Evolutionary conservation across 345 rosid genomes (phyloP), one percentile per base, ranked within the genome.

Genomic region (Erodium maritimum): DNA sequence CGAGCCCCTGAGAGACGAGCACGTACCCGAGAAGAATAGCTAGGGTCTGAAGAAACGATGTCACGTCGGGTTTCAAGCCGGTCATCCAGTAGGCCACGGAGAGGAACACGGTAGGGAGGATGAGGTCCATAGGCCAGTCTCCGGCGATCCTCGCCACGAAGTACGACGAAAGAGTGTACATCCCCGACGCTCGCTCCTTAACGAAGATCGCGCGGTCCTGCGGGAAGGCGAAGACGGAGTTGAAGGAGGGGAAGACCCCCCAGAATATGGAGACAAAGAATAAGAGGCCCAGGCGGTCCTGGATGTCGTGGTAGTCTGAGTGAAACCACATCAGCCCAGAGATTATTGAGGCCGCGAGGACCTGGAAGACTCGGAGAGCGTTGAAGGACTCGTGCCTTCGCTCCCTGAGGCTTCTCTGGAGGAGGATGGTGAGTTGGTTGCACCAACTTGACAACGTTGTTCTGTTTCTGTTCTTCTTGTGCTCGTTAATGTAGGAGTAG

Each of bases 311-410:
- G 50, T 61, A 76, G 73, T 86, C 87, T 0, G 96, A 91, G 58
- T 79, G 98, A 96, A 96, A 91, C 96, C 96, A 91, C 93, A 91
- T 88, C 12, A 81, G 58, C 18, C 93, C 87, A 0, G 76, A 78
- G 16, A 91, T 58, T 2, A 88, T 17, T 0, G 96, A 85, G 1
- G 87, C 90, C 0, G 84, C 64, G 0, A 86, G 10, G 16, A 88
- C 96, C 75, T 91, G 98, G 80, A 84, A 84, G 56, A 91, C 77
- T 23, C 90, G 72, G 52, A 86, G 89, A 29, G 61, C 48, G 64
- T 82, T 80, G 59, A 88, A 88, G 1, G 98, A 74, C 66, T 91
- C 98, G 23, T 91, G 82, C 54, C 76, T 83, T 4, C 98, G 58
- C 65, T 91, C 98, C 74, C 80, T 91, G 58, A 91, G 70, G 73